Base-by-base conservation (phyloP, 2,329 filamentous ascomycete genomes). In the Penicillium rolfsii region DNA sequence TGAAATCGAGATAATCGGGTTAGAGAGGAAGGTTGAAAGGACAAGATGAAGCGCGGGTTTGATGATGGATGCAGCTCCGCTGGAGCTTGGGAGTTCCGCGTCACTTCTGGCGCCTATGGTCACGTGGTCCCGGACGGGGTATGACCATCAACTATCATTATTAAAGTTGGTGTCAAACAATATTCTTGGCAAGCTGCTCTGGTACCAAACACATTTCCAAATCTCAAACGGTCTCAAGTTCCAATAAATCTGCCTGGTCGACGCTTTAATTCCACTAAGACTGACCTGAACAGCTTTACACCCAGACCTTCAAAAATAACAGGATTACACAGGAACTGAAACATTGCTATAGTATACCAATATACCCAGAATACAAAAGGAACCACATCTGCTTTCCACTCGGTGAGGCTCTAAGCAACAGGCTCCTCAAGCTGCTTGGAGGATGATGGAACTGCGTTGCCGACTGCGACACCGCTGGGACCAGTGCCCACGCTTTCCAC, bases 101-200 rank as follows among this genome's bases (percentile, higher is more conserved):
- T 75, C 72, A 74, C 72, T 50, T 70, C 65, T 71, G 72, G 66
- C 69, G 73, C 73, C 73, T 74, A 59, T 1, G 60, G 58, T 70
- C 72, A 74, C 72, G 68, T 74, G 72, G 48, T 48, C 45, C 5
- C 3, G 26, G 19, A 45, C 7, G 24, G 35, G 36, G 26, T 28
- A 48, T 3, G 24, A 16, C n/a, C 45, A 28, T 19, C 14, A 7
- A 48, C 16, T 11, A 22, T 3, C 5, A 48, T n/a, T 19, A n/a
- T 30, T 19, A n/a, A 30, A 46, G 24, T 46, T 46, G 3, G 24
- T 28, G 24, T 16, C 43, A 9, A 26, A 46, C 22, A n/a, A n/a
- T 30, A 30, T n/a, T n/a, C 45, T 30, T 28, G 7, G 45, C 45
- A 48, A 36, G 16, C 33, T 52, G 9, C 19, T 45, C 45, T 59